Conservation (phyloP, 1,284 basidiomycete genomes). For the Coniferiporia weirii region DNA sequence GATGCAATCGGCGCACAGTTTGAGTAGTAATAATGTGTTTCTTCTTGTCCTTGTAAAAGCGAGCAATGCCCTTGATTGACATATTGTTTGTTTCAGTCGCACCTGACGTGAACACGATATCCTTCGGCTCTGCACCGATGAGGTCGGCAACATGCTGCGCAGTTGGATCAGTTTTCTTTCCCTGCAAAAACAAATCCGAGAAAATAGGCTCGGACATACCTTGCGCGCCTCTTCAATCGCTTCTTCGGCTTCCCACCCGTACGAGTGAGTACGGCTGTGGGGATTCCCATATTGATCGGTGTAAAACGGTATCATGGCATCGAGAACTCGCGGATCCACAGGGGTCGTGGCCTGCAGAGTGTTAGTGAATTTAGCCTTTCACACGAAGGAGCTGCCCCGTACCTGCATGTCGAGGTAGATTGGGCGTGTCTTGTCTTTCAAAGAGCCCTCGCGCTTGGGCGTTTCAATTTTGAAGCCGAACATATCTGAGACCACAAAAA, state of each 20-base stretch:
- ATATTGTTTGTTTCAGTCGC: slow-evolving; percentile 99
- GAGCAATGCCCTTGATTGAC: slow-evolving; percentile 95
- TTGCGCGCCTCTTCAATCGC: slow-evolving; percentile 90
- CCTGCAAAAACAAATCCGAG: slow-evolving; percentile 44
- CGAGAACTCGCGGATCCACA: slow-evolving; percentile 94
- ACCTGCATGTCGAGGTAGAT: slow-evolving; percentile 97
- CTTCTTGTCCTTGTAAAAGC: slow-evolving; percentile 89
- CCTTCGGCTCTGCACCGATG: slow-evolving; percentile 92
- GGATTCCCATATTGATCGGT: slow-evolving; percentile 99
- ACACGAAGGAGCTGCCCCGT: slow-evolving; percentile 21
- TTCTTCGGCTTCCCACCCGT: slow-evolving; percentile 98
- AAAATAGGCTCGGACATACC: slow-evolving; percentile 39
- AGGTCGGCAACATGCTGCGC: slow-evolving; percentile 80
- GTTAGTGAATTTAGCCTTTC: slow-evolving; percentile 15
- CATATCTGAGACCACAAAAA: slow-evolving; percentile 55
- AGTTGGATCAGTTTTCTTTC: slow-evolving; percentile 19
- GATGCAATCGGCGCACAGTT: slow-evolving; percentile 51
- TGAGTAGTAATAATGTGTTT: slow-evolving; percentile 89
- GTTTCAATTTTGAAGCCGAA: slow-evolving; percentile 84
- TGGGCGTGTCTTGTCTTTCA: slow-evolving; percentile 68
- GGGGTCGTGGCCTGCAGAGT: slow-evolving; percentile 84
- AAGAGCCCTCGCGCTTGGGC: slow-evolving; percentile 56
- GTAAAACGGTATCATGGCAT: slow-evolving; percentile 94
- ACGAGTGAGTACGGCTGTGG: slow-evolving; percentile 96
- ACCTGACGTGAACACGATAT: slow-evolving; percentile 97